Conservation (phyloP, 2,329 filamentous ascomycete genomes). For the Nigrograna mackinnonii region DNA sequence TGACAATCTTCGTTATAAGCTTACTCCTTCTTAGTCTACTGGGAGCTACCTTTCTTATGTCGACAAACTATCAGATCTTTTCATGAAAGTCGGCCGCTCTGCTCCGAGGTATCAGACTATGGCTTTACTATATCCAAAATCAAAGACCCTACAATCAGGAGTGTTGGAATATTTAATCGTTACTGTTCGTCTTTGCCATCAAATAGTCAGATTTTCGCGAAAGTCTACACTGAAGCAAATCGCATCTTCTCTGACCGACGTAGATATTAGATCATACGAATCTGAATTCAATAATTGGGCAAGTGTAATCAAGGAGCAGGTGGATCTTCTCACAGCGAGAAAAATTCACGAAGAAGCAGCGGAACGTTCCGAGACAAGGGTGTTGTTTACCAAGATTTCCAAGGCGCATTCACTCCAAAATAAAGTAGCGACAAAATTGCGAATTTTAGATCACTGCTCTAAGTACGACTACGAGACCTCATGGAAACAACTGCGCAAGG, state of each 20-base stretch:
- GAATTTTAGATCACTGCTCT: constrained; percentile 46
- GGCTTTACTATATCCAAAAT: constrained; percentile 45
- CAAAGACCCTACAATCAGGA: constrained; percentile 38
- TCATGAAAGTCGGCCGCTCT: constrained; percentile 47
- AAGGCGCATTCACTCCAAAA: constrained; percentile 10
- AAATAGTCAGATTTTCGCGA: constrained; percentile 32
- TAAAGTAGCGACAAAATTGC: constrained; percentile 20
- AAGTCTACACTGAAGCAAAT: constrained; percentile 38
- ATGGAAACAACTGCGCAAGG: constrained; percentile 49
- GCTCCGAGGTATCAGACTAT: constrained; percentile 46
- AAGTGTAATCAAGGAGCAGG: constrained; percentile 41
- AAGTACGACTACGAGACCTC: constrained; percentile 43
- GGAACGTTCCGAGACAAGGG: constrained; percentile 26
- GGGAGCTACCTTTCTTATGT: constrained; percentile 36
- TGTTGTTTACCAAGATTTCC: constrained; percentile 15
- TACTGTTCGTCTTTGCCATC: constrained; percentile 43
- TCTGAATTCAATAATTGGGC: constrained; percentile 45
- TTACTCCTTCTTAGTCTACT: constrained; percentile 35
- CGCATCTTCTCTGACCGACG: constrained; percentile 27
- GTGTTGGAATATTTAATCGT: constrained; percentile 48
- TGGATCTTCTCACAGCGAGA: constrained; percentile 9
- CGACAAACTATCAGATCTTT: constrained; percentile 43
- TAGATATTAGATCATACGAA: constrained; percentile 34
- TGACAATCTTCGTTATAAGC: too few species aligned
- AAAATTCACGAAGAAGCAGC: too few species aligned